A percentile compares a stretch with the other conserved stretches of the same genome.
Evolutionary conservation across 208 protist species (phyloP).

Genomic region (Trypanosoma grayi): DNA sequence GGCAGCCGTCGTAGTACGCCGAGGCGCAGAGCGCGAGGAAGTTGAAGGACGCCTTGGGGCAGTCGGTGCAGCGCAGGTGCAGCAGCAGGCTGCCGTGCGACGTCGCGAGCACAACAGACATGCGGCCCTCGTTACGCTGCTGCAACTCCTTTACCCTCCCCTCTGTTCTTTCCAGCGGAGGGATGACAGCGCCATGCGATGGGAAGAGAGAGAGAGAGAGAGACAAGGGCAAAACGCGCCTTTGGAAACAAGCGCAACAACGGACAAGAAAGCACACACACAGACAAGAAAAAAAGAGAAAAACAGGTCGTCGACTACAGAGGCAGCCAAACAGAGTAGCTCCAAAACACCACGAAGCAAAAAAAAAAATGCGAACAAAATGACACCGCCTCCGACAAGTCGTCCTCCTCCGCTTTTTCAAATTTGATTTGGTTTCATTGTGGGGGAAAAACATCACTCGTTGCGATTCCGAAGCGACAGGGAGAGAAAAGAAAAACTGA

Average conservation of each 20-base stretch:
- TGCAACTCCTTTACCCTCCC: background rate
- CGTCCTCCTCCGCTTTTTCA: too few relatives aligned
- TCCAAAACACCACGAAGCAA: too few relatives aligned
- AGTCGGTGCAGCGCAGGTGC: conserved; percentile 61
- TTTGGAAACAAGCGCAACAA: background rate
- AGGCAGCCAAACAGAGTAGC: too few relatives aligned
- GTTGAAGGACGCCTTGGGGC: conserved; percentile 94
- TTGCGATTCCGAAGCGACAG: background rate
- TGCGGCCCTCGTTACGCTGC: background rate
- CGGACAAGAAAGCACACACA: background rate
- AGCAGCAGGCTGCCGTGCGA: conserved; percentile 63
- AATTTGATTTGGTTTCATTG: too few relatives aligned
- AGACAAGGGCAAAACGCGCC: too few relatives aligned
- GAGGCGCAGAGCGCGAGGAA: conserved; percentile 94
- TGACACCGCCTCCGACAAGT: too few relatives aligned
- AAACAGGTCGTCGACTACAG: background rate
- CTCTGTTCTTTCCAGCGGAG: background rate
- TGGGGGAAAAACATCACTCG: too few relatives aligned
- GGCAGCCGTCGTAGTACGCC: conserved; percentile 92
- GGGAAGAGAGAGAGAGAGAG: too few relatives aligned
- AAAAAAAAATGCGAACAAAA: too few relatives aligned
- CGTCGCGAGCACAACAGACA: conserved; percentile 81
- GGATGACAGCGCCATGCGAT: too few relatives aligned
- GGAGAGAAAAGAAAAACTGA: background rate
- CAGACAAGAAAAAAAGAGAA: background rate